Base-by-base conservation (phyloP, 2,329 filamentous ascomycete genomes). In the Claviceps sorghi region DNA sequence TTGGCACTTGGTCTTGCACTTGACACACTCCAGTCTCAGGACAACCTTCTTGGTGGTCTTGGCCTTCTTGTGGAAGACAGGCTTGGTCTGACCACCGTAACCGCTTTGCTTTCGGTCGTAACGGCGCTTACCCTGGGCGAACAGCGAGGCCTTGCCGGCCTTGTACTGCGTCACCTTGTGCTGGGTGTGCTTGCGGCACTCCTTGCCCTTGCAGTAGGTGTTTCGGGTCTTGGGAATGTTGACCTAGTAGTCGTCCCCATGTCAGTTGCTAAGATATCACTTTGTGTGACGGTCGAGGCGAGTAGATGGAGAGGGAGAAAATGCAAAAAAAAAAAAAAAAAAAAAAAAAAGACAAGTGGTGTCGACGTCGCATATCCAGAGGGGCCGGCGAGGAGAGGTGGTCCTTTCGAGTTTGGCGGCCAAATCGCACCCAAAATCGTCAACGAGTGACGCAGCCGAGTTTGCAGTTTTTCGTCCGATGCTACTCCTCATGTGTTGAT, bases 31-130 rank as follows among this genome's bases (percentile, higher is more conserved):
- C 75, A 98, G 78, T 79, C 93, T 84, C 75, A 98, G 79, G 69
- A 98, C 94, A 67, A 98, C 86, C 86, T 98, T 98, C 88, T 98
- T 98, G 72, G 93, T 98, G 65, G 93, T 98, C 87, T 98, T 98
- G 64, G 93, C 93, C 81, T 96, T 97, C 86, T 97, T 98, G 88
- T 97, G 93, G 87, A 97, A 98, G 70, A 98, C 90, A 67, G 94
- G 93, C 81, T 98, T 98, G 69, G 93, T 98, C 81, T 98, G 93
- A 90, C 93, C 93, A 88, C 93, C 93, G 72, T 96, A 97, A 87
- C 91, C 91, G 73, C 85, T 88, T 80, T 97, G 91, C 82, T 97
- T 97, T 72, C 89, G 83, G 79, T 95, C 89, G 80, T 97, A 97
- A 85, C 91, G 90, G 77, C 91, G 88, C 87, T 97, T 98, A 83